A percentile compares a stretch with the other conserved stretches of the same genome.
Evolutionary conservation across 2,329 filamentous ascomycete genomes (phyloP).

Genomic region (Penicillium glabrum): DNA sequence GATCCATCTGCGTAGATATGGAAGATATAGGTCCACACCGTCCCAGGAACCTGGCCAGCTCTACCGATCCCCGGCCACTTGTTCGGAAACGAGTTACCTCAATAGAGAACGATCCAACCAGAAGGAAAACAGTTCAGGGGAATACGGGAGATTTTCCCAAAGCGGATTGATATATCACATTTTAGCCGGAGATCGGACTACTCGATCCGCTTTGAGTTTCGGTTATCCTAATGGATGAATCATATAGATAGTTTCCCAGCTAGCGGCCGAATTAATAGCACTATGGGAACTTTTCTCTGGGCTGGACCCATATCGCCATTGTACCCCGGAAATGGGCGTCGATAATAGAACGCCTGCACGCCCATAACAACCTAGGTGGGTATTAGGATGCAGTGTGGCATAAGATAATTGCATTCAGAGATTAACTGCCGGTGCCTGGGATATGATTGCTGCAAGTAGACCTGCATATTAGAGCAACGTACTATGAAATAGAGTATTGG

Average conservation of each 20-base stretch:
- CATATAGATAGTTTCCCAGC: conserved; percentile 19
- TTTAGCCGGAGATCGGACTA: conserved; percentile 5
- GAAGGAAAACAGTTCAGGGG: background rate
- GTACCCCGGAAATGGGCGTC: background rate
- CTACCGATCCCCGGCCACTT: background rate
- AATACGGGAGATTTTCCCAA: background rate
- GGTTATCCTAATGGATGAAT: conserved; percentile 11
- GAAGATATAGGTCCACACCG: background rate
- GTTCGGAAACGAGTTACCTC: background rate
- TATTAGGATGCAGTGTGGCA: background rate
- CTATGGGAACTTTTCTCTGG: conserved; percentile 1
- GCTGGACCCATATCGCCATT: background rate
- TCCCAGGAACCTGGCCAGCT: background rate
- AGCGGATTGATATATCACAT: conserved; percentile 20
- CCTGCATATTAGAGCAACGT: background rate
- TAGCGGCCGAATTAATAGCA: conserved; percentile 11
- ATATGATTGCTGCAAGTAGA: background rate
- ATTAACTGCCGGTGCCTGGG: background rate
- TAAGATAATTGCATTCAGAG: background rate
- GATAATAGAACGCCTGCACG: background rate
- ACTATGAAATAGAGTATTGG: background rate
- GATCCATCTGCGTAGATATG: background rate
- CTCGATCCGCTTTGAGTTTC: conserved; percentile 2
- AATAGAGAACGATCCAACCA: background rate
- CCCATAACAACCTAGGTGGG: background rate